A percentile compares a stretch with the other conserved stretches of the same genome.
Conservation (phyloP, 176 grass and related monocot genomes). For the Lolium rigidum region DNA sequence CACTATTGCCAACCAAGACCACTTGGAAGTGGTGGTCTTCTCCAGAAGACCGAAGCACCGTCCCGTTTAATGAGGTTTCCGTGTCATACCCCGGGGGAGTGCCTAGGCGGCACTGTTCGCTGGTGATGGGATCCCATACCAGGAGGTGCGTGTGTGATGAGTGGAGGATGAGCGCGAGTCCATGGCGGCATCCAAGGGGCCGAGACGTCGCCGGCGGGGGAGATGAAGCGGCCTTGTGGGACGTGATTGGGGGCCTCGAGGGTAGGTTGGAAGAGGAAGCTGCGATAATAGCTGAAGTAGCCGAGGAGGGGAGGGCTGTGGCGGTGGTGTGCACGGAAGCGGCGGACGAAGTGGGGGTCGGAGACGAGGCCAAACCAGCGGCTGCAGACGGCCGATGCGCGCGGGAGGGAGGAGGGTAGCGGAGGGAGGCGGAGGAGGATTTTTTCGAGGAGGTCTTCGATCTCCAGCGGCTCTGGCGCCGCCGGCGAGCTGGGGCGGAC, state of each 20-base stretch:
- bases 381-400: background rate
- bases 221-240: background rate
- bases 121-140: background rate
- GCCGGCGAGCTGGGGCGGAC: background rate
- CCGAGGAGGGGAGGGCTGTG: background rate
- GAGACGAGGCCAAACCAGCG: background rate
- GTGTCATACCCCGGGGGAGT: background rate
- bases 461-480: background rate
- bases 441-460: background rate
- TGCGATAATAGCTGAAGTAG: background rate
- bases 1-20: background rate
- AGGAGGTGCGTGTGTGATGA: background rate
- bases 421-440: background rate
- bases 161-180: background rate
- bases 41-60: background rate
- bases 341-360: background rate
- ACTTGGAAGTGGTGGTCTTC: background rate
- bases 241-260: background rate
- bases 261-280: background rate
- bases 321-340: background rate
- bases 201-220: background rate
- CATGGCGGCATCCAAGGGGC: background rate
- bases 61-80: rapidly evolving
- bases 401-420: background rate
- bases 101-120: background rate